Percentiles rank a stretch among this genome's conserved stretches.
These are phyloP conservation scores for Xylaria sp. DNA, from an alignment of 2,329 filamentous ascomycete species.

Conservation along the genomic window DNA sequence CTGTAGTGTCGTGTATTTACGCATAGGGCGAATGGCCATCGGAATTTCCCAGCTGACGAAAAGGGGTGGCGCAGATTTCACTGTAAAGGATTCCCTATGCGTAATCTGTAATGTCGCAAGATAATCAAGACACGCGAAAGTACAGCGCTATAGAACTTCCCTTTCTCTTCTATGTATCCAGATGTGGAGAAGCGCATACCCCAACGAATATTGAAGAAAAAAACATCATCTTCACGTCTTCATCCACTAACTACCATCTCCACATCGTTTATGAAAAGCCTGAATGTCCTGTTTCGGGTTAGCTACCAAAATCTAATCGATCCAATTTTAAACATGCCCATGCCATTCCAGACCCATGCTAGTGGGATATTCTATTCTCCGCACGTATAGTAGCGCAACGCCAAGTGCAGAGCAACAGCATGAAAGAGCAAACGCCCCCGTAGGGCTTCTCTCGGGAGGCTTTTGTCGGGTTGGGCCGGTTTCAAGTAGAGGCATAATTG, in stretches of 20 bases:
- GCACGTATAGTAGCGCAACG: neutral
- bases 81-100: too few species aligned
- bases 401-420: neutral
- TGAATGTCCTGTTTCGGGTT: conserved; percentile 23
- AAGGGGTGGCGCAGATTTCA: too few species aligned
- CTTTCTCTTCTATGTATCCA: neutral
- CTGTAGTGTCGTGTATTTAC: neutral
- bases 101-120: too few species aligned
- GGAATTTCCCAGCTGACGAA: too few species aligned
- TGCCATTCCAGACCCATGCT: neutral
- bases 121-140: neutral
- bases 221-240: conserved; percentile 29
- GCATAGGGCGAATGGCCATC: neutral
- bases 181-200: neutral
- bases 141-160: neutral
- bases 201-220: neutral
- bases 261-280: conserved; percentile 16
- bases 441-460: neutral
- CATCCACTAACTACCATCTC: neutral
- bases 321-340: conserved; percentile 24
- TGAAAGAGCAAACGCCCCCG: neutral
- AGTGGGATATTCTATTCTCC: neutral
- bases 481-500: neutral
- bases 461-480: neutral
- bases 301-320: neutral